phyloP scores from a whole-genome alignment of 192 early-diverging fungal species.

The Backusella macrospora region DNA sequence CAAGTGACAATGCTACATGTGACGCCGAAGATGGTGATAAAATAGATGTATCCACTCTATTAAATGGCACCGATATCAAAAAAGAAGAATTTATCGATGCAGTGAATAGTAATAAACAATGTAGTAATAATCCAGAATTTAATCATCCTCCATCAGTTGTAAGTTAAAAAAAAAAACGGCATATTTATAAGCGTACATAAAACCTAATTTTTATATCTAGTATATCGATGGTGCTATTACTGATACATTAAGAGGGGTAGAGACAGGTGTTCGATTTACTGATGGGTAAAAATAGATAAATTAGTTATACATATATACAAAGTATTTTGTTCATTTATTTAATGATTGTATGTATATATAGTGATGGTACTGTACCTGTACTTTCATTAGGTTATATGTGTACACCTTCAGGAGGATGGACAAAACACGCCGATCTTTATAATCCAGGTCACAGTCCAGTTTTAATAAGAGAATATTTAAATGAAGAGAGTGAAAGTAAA shows the following conservation, averaged over 20 bases:
- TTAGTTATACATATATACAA: neutral
- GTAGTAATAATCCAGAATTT: neutral
- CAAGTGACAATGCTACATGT: slow-evolving; percentile 5
- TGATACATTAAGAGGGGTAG: slow-evolving; percentile 59
- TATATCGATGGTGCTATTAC: slow-evolving; percentile 57
- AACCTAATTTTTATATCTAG: slow-evolving; percentile 8
- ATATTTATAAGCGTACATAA: neutral
- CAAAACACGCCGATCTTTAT: slow-evolving; percentile 63
- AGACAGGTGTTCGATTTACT: slow-evolving; percentile 68
- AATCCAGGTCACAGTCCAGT: slow-evolving; percentile 75
- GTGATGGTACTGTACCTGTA: slow-evolving; percentile 88
- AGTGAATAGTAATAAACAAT: slow-evolving; percentile 26
- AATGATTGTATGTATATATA: slow-evolving; percentile 28
- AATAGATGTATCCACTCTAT: neutral
- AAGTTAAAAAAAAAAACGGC: neutral
- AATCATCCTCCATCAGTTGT: slow-evolving; percentile 1
- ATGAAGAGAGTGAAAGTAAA: slow-evolving; percentile 56
- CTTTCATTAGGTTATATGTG: slow-evolving; percentile 88
- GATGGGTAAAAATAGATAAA: slow-evolving; percentile 56
- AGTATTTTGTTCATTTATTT: neutral
- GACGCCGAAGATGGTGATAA: slow-evolving; percentile 7
- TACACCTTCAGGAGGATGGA: slow-evolving; percentile 71
- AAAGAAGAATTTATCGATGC: slow-evolving; percentile 2
- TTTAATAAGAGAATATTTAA: slow-evolving; percentile 70
- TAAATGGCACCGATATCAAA: slow-evolving; percentile 11